Conservation (phyloP, 164 flowering plant species). For the Litsea cubeba region DNA sequence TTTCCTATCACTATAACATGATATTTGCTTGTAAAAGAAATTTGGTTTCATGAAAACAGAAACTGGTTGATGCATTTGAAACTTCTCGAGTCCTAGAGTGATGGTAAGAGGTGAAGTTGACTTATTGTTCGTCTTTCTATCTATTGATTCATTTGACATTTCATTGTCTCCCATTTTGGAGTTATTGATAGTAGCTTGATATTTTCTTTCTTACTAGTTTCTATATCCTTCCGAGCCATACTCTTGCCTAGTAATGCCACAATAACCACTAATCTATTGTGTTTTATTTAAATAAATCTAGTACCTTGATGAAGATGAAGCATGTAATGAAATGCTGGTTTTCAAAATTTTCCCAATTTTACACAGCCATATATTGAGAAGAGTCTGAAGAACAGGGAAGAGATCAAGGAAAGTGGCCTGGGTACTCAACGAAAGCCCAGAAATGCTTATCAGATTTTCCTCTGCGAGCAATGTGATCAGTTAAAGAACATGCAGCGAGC, state of each 20-base stretch:
- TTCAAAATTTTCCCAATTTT: not conserved
- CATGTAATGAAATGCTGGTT: not conserved
- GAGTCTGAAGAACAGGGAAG: slow-evolving; percentile 26
- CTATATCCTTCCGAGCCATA: not conserved
- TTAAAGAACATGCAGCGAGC: slow-evolving; percentile 22
- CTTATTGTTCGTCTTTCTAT: not conserved
- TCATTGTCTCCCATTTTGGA: not conserved
- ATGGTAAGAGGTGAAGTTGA: not conserved
- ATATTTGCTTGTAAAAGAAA: not conserved
- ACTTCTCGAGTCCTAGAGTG: not conserved
- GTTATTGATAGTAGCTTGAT: not conserved
- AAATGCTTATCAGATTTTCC: slow-evolving; percentile 30
- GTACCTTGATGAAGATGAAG: not conserved
- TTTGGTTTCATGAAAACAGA: not conserved
- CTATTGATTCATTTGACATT: not conserved
- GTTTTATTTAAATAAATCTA: not conserved
- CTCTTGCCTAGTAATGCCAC: not conserved
- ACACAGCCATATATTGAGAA: slow-evolving; percentile 43
- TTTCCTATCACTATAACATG: no score
- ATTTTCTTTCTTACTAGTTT: not conserved
- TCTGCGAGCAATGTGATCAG: slow-evolving; percentile 24
- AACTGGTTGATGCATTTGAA: not conserved
- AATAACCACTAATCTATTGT: not conserved
- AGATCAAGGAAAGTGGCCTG: not conserved
- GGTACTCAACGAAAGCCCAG: slow-evolving; percentile 7